These are phyloP conservation scores for Xylariales sp. DNA, from an alignment of 2,329 filamentous ascomycete genomes.

Conservation along the genomic window DNA sequence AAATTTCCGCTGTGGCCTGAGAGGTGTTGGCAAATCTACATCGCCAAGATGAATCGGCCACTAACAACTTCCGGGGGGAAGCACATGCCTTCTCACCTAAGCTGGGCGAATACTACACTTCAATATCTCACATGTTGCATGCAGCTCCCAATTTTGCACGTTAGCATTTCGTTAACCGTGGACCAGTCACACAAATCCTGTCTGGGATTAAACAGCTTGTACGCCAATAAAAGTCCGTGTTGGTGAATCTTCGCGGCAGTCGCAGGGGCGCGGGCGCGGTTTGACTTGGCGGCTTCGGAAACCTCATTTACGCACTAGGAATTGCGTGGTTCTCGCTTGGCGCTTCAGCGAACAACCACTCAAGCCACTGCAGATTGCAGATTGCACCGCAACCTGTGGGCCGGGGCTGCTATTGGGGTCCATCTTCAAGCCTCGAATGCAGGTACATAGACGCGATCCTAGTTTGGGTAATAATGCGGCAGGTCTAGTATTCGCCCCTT, in stretches of 20 bases:
- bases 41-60: too few species aligned
- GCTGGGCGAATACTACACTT: too few species aligned
- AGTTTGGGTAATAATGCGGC: neutral
- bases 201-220: constrained; percentile 2
- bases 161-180: too few species aligned
- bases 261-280: constrained; percentile 13
- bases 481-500: neutral
- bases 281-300: constrained; percentile 26
- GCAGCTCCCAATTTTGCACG: too few species aligned
- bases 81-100: too few species aligned
- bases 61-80: too few species aligned
- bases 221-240: constrained; percentile 3
- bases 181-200: constrained; percentile 3
- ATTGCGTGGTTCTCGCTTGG: constrained; percentile 13
- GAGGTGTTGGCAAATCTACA: too few species aligned
- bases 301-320: too few species aligned
- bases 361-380: neutral
- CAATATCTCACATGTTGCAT: too few species aligned
- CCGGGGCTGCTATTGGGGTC: neutral
- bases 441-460: constrained; percentile 2
- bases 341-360: constrained; percentile 3
- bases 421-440: constrained; percentile 1
- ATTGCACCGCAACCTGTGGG: constrained; percentile 2
- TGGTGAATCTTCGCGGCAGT: constrained; percentile 16
- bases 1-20: too few species aligned